Conservation (phyloP, 2,329 filamentous ascomycete species). For the Chaetomiaceae sp. region DNA sequence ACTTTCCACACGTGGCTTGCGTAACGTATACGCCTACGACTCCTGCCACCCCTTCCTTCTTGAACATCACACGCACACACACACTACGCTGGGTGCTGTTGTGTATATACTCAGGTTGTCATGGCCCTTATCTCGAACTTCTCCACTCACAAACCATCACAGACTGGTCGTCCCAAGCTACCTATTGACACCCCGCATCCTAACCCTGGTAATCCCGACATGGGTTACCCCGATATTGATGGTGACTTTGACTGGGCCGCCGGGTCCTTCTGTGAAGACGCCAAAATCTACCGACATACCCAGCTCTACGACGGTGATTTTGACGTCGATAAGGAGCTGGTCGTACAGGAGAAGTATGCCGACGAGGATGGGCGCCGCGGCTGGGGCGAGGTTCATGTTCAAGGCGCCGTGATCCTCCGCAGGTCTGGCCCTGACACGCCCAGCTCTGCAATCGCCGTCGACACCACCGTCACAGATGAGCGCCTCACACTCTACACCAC, state of each 20-base stretch:
- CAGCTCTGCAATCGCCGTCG: constrained; percentile 36
- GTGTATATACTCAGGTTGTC: neutral
- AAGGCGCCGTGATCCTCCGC: constrained; percentile 42
- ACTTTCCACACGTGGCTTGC: neutral
- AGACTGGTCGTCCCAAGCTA: constrained; percentile 6
- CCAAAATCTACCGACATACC: constrained; percentile 27
- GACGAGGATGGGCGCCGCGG: constrained; percentile 16
- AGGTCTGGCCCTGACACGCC: constrained; percentile 30
- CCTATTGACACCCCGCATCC: neutral
- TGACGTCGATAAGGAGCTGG: constrained; percentile 30
- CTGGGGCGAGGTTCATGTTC: constrained; percentile 33
- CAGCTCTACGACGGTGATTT: constrained; percentile 33
- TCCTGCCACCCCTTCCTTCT: no score
- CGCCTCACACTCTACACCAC: constrained; percentile 31
- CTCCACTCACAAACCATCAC: constrained; percentile 3
- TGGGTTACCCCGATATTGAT: constrained; percentile 26
- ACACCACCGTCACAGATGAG: constrained; percentile 41
- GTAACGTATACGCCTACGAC: neutral
- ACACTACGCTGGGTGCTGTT: no score
- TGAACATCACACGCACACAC: no score
- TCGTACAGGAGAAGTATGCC: constrained; percentile 34
- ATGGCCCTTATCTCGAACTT: neutral
- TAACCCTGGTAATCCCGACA: constrained; percentile 11
- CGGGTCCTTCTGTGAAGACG: constrained; percentile 15
- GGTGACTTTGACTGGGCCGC: constrained; percentile 19